Evolutionary conservation across 1,284 basidiomycete species (phyloP), one percentile per base, ranked within the genome.

Genomic region (Exsudoporus floridanus): DNA sequence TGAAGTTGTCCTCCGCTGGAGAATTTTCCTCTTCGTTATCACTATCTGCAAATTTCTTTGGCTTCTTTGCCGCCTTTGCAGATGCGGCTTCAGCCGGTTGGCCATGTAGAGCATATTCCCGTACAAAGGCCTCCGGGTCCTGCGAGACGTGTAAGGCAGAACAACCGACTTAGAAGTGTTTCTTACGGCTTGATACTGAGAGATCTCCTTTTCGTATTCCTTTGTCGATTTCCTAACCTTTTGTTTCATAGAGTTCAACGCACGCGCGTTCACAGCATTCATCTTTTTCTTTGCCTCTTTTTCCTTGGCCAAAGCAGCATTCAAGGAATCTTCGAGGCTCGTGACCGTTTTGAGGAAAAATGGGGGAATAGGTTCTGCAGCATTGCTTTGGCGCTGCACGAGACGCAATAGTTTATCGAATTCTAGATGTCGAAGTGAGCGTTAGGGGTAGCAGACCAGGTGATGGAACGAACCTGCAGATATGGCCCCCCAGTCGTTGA

Each of bases 211-310:
- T 74, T 98, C 97, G 67, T 93, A 84, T 70, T 98, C 97, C 73
- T 95, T 97, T 55, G 79, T 67, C 30, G 88, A 81, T 77, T 96
- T 98, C 74, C 92, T 95, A 57, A 98, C 79, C 71, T 96, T 98
- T 75, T 98, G 95, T 76, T 95, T 98, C 86, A 98, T 93, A 25
- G 90, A 90, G 60, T 94, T 98, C 64, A 98, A 80, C 1, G 94
- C 94, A 69, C 93, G 94, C 44, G 94, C 91, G 68, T 96, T 96
- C 58, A 83, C 89, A 1, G 94, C 92, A 63, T 96, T 96, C 89
- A 97, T 94, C 78, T 98, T 99, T 77, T 98, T 98, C 74, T 88
- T 88, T 4, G 90, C 82, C 58, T 94, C 86, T 73, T 96, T 96
- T 72, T 96, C 94, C 67, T 90, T 89, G 23, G 88, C 80, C 41